phyloP scores from a whole-genome alignment of 495 filamentous ascomycete species.

The Neurospora sp. region DNA sequence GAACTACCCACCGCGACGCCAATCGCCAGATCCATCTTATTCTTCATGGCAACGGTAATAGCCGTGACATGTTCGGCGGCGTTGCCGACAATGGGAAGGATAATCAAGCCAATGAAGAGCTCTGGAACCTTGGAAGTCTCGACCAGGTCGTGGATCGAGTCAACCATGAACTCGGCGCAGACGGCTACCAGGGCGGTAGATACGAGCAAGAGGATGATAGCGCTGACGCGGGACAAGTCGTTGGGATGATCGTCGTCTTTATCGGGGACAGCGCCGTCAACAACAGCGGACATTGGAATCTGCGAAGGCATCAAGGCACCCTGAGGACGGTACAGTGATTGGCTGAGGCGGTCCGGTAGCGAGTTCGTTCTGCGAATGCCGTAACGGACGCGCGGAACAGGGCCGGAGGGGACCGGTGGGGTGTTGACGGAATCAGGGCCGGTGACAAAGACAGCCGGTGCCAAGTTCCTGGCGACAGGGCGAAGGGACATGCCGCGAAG shows the following conservation, averaged over 20 bases:
- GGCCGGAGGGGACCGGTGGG: slow-evolving; percentile 23
- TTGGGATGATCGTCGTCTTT: slow-evolving; percentile 35
- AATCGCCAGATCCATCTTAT: slow-evolving; percentile 94
- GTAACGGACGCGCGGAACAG: slow-evolving; percentile 43
- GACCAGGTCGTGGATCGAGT: slow-evolving; percentile 66
- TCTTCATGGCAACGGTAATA: slow-evolving; percentile 79
- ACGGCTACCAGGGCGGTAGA: slow-evolving; percentile 73
- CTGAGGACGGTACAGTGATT: slow-evolving; percentile 29
- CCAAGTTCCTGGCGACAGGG: slow-evolving; percentile 34
- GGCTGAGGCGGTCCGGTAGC: slow-evolving; percentile 59
- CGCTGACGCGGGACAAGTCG: slow-evolving; percentile 62
- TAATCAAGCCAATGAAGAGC: slow-evolving; percentile 80
- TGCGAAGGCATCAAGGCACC: slow-evolving; percentile 34
- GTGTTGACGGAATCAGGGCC: slow-evolving; percentile 12
- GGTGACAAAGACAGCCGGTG: slow-evolving; percentile 35
- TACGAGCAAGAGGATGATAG: slow-evolving; percentile 61
- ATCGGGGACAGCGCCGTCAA: slow-evolving; percentile 21
- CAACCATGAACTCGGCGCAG: slow-evolving; percentile 83
- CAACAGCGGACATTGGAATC: slow-evolving; percentile 23
- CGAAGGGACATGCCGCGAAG: slow-evolving; percentile 31
- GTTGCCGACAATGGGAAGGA: slow-evolving; percentile 84
- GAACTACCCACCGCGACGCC: slow-evolving; percentile 80
- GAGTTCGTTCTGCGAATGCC: slow-evolving; percentile 71
- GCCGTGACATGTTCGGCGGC: slow-evolving; percentile 89
- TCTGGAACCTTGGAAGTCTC: slow-evolving; percentile 49